Evolutionary conservation across 2,329 filamentous ascomycete genomes (phyloP), one percentile per base, ranked within the genome.

Genomic region (Daldinia sp.): DNA sequence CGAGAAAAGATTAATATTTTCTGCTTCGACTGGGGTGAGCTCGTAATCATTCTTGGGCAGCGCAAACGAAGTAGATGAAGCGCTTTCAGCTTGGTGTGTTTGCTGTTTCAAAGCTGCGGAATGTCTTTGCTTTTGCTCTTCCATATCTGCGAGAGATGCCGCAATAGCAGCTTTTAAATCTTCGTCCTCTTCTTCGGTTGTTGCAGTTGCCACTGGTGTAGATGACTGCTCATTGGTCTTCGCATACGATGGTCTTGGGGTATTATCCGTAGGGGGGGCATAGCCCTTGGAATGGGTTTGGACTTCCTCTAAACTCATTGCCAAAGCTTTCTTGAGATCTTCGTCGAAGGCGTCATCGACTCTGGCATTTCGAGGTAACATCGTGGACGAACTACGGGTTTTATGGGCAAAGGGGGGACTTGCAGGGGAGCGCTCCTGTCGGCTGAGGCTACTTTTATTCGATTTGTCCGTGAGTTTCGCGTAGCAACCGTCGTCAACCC

Each of bases 241-340:
- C 65, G 73, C 74, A 25, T 73, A 66, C 30, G 66, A 56, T 25
- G 66, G 23, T 34, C 68, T 65, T 6, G 75, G 74, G 3, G 73
- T 74, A 30, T 80, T 82, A 34, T 76, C 73, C 1, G 73, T 70
- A 1, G 82, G 90, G 13, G 92, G 84, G 10, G 90, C 86, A 75
- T 94, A 96, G 17, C 90, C 92, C 21, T 87, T 86, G 7, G 86
- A 84, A 72, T 91, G 89, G 39, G 85, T 88, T 75, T 94, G 91
- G 35, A 93, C 91, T 70, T 99, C 95, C 72, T 99, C 95, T 70
- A 99, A 79, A 73, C 95, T 99, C 94, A 99, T 97, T 63, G 96
- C 93, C 63, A 99, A 79, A 0, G 95, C 95, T 72, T 89, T 90
- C 77, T 96, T 97, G 64, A 99, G 80, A 74, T 99, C 95, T 67